Evolutionary conservation across 2,329 filamentous ascomycete species (phyloP).

Genomic region (Capronia coronata): DNA sequence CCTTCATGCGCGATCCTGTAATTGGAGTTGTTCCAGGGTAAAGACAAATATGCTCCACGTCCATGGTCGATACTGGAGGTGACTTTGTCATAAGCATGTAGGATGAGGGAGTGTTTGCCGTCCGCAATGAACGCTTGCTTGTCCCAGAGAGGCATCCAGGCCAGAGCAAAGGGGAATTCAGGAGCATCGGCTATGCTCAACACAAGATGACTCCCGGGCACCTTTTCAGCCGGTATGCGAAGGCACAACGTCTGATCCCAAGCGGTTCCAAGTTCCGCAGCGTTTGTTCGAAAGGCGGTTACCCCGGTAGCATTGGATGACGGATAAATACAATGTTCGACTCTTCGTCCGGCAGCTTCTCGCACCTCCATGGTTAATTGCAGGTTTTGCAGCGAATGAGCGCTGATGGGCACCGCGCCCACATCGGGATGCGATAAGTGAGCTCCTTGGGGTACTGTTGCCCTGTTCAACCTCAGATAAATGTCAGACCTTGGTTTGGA

Average conservation of each 20-base stretch:
- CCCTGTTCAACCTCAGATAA: conserved; percentile 77
- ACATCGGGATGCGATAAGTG: conserved; percentile 64
- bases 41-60: conserved; percentile 76
- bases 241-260: conserved; percentile 89
- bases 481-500: conserved; percentile 87
- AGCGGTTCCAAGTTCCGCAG: conserved; percentile 66
- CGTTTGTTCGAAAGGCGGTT: conserved; percentile 83
- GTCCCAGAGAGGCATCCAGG: conserved; percentile 91
- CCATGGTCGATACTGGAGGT: conserved; percentile 67
- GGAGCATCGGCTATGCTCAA: conserved; percentile 85
- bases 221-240: conserved; percentile 69
- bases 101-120: conserved; percentile 68
- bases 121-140: conserved; percentile 83
- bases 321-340: conserved; percentile 81
- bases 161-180: conserved; percentile 80
- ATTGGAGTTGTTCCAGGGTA: conserved; percentile 60
- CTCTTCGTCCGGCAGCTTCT: conserved; percentile 66
- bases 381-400: conserved; percentile 63
- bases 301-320: conserved; percentile 72
- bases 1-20: conserved; percentile 56
- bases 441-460: conserved; percentile 63
- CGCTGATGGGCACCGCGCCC: conserved; percentile 67
- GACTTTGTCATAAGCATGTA: conserved; percentile 89
- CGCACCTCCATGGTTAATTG: conserved; percentile 88
- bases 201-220: conserved; percentile 75